Evolutionary conservation across 306 rosid species (phyloP).

Genomic region (Boehmeria nivea): DNA sequence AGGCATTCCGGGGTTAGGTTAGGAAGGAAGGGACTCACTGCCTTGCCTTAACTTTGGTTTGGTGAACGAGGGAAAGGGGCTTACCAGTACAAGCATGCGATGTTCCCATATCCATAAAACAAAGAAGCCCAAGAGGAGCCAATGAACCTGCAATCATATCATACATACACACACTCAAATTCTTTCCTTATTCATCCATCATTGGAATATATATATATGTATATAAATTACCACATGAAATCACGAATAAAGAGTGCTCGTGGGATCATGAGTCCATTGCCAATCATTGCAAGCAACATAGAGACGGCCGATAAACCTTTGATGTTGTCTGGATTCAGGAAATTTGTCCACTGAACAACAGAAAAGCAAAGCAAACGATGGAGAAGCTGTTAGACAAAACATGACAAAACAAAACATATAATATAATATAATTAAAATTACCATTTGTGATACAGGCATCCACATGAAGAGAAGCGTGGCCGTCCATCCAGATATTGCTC

Average conservation of each 20-base stretch:
- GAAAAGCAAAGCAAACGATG: conserved; percentile 1
- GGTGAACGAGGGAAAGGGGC: no score
- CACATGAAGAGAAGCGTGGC: conserved; percentile 98
- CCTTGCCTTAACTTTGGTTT: no score
- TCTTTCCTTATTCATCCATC: no score
- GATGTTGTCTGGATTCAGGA: conserved; percentile 86
- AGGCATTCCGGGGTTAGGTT: background rate
- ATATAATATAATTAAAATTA: conserved; percentile 9
- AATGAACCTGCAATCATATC: conserved; percentile 44
- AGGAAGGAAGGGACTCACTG: no score
- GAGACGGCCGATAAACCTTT: conserved; percentile 87
- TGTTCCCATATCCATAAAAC: conserved; percentile 85
- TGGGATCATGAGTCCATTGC: conserved; percentile 61
- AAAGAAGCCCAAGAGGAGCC: conserved; percentile 84
- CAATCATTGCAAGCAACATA: conserved; percentile 92
- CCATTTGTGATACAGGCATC: conserved; percentile 98
- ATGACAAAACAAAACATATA: background rate
- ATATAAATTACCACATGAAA: conserved; percentile 78
- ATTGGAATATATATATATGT: background rate
- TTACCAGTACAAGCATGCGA: conserved; percentile 71
- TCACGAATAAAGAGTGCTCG: conserved; percentile 56
- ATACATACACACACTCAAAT: no score
- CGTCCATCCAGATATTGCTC: conserved; percentile 92
- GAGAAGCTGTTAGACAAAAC: background rate
- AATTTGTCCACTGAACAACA: conserved; percentile 89